Evolutionary conservation across 1,139 yeast species (phyloP).

Genomic region (Eremothecium gossypii): DNA sequence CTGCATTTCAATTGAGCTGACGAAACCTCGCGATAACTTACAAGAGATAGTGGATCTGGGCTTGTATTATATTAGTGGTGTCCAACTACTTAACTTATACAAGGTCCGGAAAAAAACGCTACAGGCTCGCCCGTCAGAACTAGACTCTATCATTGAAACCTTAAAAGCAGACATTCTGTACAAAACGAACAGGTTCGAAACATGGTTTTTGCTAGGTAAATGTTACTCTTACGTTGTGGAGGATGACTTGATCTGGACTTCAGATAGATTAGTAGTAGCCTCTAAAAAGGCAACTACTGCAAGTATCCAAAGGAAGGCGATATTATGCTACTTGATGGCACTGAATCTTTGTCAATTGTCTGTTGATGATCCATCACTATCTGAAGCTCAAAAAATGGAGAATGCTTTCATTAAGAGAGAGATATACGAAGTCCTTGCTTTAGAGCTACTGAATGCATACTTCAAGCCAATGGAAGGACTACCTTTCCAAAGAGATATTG

Average conservation of each 20-base stretch:
- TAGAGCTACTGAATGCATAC: conserved; percentile 22
- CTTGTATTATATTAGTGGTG: conserved; percentile 64
- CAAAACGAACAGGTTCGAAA: conserved; percentile 62
- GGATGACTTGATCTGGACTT: conserved; percentile 83
- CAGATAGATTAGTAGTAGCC: conserved; percentile 63
- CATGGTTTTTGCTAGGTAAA: conserved; percentile 81
- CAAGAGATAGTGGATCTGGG: conserved; percentile 43
- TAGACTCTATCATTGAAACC: conserved; percentile 62
- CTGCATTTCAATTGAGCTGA: conserved; percentile 34
- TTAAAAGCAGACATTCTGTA: conserved; percentile 59
- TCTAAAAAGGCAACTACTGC: conserved; percentile 61
- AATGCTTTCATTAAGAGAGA: conserved; percentile 31
- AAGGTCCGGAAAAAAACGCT: conserved; percentile 60
- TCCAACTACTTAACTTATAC: conserved; percentile 56
- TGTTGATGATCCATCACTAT: conserved; percentile 3
- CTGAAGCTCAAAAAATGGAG: conserved; percentile 19
- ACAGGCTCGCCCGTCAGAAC: conserved; percentile 74
- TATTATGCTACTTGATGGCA: conserved; percentile 72
- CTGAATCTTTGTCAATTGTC: conserved; percentile 37
- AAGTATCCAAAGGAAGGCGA: conserved; percentile 55
- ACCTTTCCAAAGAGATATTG: conserved; percentile 23
- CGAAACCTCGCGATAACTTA: conserved; percentile 30
- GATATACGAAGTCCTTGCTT: conserved; percentile 23
- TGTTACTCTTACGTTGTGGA: conserved; percentile 74
- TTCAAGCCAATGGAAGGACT: conserved; percentile 53